Conservation (phyloP, 2,329 filamentous ascomycete species). For the Laburnicola sp. region DNA sequence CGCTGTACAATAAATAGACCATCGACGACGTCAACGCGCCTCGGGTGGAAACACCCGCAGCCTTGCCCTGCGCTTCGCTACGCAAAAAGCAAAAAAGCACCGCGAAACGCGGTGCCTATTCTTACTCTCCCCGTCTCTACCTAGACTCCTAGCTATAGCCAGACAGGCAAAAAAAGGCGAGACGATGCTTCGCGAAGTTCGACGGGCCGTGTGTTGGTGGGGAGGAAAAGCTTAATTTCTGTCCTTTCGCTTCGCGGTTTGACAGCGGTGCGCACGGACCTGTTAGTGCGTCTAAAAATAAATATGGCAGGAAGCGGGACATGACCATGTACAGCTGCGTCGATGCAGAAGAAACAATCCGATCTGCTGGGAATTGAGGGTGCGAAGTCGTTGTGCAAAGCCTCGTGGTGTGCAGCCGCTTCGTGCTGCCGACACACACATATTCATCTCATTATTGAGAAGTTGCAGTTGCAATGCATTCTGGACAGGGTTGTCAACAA, state of each 20-base stretch:
- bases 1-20: no score
- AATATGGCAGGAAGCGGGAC: neutral
- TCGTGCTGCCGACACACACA: no score
- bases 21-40: no score
- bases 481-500: no score
- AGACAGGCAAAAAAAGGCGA: neutral
- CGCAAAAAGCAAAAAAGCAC: no score
- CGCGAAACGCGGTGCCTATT: no score
- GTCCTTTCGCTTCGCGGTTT: slow-evolving; percentile 3
- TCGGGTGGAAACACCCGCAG: no score
- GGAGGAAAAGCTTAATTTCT: slow-evolving; percentile 5
- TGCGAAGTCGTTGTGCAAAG: neutral
- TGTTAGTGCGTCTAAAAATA: slow-evolving; percentile 1
- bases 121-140: no score
- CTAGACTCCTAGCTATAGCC: no score
- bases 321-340: neutral
- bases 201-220: neutral
- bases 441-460: neutral
- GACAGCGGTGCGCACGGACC: neutral
- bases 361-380: neutral
- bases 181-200: neutral
- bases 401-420: neutral
- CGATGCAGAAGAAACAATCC: neutral
- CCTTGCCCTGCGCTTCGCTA: no score
- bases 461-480: neutral